Evolutionary conservation across 2,329 filamentous ascomycete species (phyloP).

Genomic region (Calonectria pseudoturangicola): DNA sequence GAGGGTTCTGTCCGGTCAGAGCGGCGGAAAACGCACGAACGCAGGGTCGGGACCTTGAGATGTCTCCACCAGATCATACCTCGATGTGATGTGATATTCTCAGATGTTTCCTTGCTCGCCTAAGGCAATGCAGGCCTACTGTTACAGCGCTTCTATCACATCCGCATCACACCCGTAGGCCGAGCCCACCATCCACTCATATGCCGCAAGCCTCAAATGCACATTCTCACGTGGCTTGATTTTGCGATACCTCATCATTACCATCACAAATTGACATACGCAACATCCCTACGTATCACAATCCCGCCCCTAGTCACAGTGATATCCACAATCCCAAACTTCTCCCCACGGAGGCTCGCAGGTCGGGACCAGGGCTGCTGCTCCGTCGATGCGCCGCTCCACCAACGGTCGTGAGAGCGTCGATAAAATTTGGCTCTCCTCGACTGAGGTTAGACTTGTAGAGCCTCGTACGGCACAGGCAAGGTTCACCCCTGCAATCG

Average conservation of each 20-base stretch:
- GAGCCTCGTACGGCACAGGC: slow-evolving; percentile 24
- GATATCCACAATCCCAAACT: slow-evolving; percentile 16
- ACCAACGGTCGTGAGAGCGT: slow-evolving; percentile 25
- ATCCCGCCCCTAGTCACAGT: slow-evolving; percentile 13
- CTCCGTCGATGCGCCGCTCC: slow-evolving; percentile 8
- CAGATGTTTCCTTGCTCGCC: slow-evolving; percentile 3
- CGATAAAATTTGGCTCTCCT: slow-evolving; percentile 15
- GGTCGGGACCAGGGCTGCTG: slow-evolving; percentile 11
- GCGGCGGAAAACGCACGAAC: neutral
- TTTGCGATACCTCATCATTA: slow-evolving; percentile 17
- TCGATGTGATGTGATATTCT: slow-evolving; percentile 30
- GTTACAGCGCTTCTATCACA: slow-evolving; percentile 22
- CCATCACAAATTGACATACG: slow-evolving; percentile 23
- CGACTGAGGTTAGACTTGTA: slow-evolving; percentile 18
- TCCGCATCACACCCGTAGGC: neutral
- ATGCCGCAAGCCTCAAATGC: slow-evolving; percentile 7
- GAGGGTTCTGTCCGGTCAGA: slow-evolving; percentile 10
- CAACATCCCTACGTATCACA: slow-evolving; percentile 22
- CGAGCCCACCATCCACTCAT: slow-evolving; percentile 2
- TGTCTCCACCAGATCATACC: slow-evolving; percentile 19
- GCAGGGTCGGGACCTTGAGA: slow-evolving; percentile 13
- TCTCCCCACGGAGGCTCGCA: neutral
- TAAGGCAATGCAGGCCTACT: neutral
- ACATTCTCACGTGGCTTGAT: slow-evolving; percentile 16
- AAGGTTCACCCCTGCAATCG: slow-evolving; percentile 31